A percentile compares a stretch with the other conserved stretches of the same genome.
phyloP scores from a whole-genome alignment of 75 land plant genomes.

The Selaginella tamariscina region DNA sequence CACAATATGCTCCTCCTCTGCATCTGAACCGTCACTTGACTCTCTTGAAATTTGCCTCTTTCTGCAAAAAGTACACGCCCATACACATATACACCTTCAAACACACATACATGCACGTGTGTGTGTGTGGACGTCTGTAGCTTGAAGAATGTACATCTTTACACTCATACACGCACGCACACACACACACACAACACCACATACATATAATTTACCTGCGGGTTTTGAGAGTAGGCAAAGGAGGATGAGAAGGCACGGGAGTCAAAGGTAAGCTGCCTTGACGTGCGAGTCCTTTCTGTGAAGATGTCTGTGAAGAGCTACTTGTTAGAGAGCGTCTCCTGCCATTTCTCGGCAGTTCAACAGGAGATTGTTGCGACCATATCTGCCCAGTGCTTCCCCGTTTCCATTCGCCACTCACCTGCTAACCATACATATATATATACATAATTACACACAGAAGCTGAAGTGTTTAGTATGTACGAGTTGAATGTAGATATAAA shows the following conservation, averaged over 20 bases:
- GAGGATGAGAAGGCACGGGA: not conserved
- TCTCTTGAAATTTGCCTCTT: conserved; percentile 13
- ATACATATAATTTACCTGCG: not conserved
- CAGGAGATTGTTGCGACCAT: not conserved
- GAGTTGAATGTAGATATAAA: no score
- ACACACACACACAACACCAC: no score
- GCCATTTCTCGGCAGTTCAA: not conserved
- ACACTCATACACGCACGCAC: no score
- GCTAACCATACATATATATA: no score
- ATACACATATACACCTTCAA: no score
- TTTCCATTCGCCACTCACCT: not conserved
- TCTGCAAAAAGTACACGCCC: no score
- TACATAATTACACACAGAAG: no score
- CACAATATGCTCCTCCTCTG: conserved; percentile 47
- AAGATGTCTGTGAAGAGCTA: no score
- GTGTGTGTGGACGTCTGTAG: no score
- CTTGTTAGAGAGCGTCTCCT: not conserved
- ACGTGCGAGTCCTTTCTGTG: not conserved
- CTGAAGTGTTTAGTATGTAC: no score
- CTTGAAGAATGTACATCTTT: no score
- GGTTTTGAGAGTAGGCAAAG: not conserved
- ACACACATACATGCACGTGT: no score
- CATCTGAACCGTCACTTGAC: conserved; percentile 65
- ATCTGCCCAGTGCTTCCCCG: not conserved
- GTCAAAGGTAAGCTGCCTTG: not conserved